Evolutionary conservation across 2,329 filamentous ascomycete genomes (phyloP).

Genomic region (Xylariomycetidae sp.): DNA sequence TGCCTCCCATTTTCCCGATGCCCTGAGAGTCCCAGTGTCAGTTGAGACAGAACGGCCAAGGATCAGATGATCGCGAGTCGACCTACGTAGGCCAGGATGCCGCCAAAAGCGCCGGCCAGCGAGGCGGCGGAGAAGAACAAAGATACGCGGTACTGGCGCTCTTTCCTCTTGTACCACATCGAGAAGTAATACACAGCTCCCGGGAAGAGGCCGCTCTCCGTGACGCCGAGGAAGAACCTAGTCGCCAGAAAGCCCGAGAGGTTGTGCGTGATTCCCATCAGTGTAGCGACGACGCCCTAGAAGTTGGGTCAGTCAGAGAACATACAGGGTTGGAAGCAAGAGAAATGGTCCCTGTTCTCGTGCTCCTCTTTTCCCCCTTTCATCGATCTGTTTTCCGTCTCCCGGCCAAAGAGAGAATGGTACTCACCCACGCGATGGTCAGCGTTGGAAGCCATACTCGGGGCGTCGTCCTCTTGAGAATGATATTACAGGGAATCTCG

Average conservation of each 20-base stretch:
- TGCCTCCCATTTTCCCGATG: conserved; percentile 48
- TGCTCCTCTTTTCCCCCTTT: too few species aligned
- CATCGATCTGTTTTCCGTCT: neutral
- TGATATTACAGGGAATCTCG: conserved; percentile 58
- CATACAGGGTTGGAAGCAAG: too few species aligned
- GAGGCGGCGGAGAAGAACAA: conserved; percentile 53
- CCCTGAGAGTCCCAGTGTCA: too few species aligned
- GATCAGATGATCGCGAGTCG: conserved; percentile 1
- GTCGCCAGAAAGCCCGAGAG: conserved; percentile 47
- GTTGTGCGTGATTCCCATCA: conserved; percentile 45
- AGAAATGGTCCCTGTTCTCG: too few species aligned
- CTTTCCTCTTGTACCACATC: conserved; percentile 43
- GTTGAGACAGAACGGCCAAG: too few species aligned
- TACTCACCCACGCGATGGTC: conserved; percentile 43
- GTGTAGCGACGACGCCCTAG: conserved; percentile 45
- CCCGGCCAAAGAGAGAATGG: neutral
- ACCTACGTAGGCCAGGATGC: conserved; percentile 48
- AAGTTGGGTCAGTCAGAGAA: neutral
- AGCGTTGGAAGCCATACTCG: conserved; percentile 53
- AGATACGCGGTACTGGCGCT: conserved; percentile 50
- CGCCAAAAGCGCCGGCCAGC: conserved; percentile 52
- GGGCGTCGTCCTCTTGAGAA: conserved; percentile 57
- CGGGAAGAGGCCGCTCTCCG: conserved; percentile 49
- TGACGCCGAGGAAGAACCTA: conserved; percentile 51
- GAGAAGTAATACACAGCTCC: conserved; percentile 34